These are phyloP conservation scores for Prunus mume DNA, from an alignment of 306 rosid genomes.

Conservation along the genomic window DNA sequence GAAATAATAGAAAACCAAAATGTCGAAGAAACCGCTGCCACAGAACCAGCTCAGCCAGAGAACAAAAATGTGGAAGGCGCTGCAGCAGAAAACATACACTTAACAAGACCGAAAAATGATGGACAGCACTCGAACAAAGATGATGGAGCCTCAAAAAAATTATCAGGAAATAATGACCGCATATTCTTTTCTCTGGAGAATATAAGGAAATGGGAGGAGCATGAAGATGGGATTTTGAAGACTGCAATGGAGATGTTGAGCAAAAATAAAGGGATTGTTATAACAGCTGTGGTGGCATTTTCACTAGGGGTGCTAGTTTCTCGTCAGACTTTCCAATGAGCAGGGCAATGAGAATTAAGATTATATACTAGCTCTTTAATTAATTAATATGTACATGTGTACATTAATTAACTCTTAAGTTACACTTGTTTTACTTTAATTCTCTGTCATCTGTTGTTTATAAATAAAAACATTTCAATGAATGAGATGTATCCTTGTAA, in stretches of 20 bases:
- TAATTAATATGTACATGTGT: neutral
- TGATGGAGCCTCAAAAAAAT: constrained; percentile 1
- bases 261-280: constrained; percentile 47
- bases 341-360: constrained; percentile 1
- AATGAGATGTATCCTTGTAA: no score
- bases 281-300: constrained; percentile 58
- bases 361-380: neutral
- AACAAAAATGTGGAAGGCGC: neutral
- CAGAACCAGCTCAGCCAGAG: neutral
- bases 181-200: constrained; percentile 26
- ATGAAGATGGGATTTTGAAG: constrained; percentile 30
- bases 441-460: neutral
- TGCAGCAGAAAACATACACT: no score
- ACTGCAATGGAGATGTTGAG: constrained; percentile 31
- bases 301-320: constrained; percentile 50
- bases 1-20: neutral
- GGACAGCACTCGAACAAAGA: constrained; percentile 5
- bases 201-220: constrained; percentile 35
- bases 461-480: neutral
- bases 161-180: constrained; percentile 4
- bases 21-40: neutral
- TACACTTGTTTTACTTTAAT: no score
- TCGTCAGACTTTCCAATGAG: constrained; percentile 26
- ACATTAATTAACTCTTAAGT: neutral
- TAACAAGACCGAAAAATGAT: neutral